phyloP scores from a whole-genome alignment of 192 early-diverging fungal species.

The Podila clonocystis region DNA sequence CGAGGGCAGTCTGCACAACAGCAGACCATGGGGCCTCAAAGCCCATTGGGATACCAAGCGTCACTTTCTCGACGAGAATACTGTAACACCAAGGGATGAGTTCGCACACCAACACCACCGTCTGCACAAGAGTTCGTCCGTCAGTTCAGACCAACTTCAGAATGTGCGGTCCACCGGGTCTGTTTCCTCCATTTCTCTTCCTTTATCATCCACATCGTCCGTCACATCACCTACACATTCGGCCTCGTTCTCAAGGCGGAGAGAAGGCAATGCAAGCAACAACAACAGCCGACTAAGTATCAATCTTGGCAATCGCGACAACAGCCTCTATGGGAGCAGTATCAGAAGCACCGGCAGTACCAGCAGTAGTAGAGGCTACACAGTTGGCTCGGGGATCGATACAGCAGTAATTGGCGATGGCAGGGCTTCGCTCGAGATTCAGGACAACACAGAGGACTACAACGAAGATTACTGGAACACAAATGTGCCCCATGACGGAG shows the following conservation, averaged over 20 bases:
- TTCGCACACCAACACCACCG: constrained; percentile 44
- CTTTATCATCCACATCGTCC: constrained; percentile 34
- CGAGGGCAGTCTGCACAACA: constrained; percentile 22
- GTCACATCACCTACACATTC: constrained; percentile 14
- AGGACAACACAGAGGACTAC: constrained; percentile 12
- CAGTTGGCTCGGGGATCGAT: constrained; percentile 9
- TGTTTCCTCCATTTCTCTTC: constrained; percentile 10
- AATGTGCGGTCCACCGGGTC: constrained; percentile 13
- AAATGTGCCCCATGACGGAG: constrained; percentile 36
- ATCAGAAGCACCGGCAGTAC: constrained; percentile 7
- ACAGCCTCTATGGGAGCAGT: neutral
- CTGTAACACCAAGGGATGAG: constrained; percentile 45
- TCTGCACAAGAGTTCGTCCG: constrained; percentile 28
- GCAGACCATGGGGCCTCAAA: constrained; percentile 30
- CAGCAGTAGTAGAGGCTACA: constrained; percentile 12
- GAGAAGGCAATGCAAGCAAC: neutral
- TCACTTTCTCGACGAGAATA: constrained; percentile 46
- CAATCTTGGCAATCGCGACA: neutral
- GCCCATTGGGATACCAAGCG: constrained; percentile 39
- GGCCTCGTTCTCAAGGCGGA: constrained; percentile 37
- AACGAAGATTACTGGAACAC: constrained; percentile 50
- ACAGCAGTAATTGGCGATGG: neutral
- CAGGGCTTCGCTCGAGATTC: neutral
- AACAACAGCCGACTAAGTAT: constrained; percentile 3
- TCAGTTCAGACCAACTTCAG: constrained; percentile 12